A percentile compares a stretch with the other conserved stretches of the same genome.
phyloP scores from a whole-genome alignment of 2,329 filamentous ascomycete species.

The Thielaviopsis ethacetica region DNA sequence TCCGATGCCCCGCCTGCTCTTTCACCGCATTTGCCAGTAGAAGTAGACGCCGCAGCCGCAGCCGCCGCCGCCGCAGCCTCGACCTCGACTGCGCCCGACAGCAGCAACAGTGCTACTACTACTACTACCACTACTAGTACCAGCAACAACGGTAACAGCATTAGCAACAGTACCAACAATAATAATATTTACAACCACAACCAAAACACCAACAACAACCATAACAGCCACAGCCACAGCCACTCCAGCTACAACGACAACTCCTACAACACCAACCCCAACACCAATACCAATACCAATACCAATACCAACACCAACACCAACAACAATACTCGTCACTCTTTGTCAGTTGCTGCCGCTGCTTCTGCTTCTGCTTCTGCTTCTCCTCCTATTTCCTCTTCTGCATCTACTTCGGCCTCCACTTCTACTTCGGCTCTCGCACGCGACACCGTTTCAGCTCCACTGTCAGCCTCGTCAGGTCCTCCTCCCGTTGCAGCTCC shows the following conservation, averaged over 20 bases:
- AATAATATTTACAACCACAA: background rate
- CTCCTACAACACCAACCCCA: background rate
- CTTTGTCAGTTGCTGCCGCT: background rate
- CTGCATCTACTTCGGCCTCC: background rate
- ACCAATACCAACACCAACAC: background rate
- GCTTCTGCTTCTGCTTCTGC: background rate
- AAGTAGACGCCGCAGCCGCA: no score
- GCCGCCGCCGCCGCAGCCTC: slow-evolving; percentile 4
- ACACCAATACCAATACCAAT: background rate
- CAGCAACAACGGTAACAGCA: slow-evolving; percentile 4
- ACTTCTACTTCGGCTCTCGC: background rate
- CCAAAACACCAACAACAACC: slow-evolving; percentile 10
- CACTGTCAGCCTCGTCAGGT: background rate
- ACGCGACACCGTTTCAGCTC: background rate
- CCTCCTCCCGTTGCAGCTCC: background rate
- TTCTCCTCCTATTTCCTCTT: background rate
- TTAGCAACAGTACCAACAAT: slow-evolving; percentile 6
- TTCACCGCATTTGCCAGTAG: background rate
- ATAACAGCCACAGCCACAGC: background rate
- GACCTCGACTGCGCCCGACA: slow-evolving; percentile 9
- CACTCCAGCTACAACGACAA: background rate
- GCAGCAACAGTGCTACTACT: slow-evolving; percentile 13
- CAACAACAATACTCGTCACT: background rate
- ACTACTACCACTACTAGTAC: slow-evolving; percentile 8
- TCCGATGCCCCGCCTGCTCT: slow-evolving; percentile 22